phyloP scores from a whole-genome alignment of 2,329 filamentous ascomycete species.

The Aspergillus sp. region DNA sequence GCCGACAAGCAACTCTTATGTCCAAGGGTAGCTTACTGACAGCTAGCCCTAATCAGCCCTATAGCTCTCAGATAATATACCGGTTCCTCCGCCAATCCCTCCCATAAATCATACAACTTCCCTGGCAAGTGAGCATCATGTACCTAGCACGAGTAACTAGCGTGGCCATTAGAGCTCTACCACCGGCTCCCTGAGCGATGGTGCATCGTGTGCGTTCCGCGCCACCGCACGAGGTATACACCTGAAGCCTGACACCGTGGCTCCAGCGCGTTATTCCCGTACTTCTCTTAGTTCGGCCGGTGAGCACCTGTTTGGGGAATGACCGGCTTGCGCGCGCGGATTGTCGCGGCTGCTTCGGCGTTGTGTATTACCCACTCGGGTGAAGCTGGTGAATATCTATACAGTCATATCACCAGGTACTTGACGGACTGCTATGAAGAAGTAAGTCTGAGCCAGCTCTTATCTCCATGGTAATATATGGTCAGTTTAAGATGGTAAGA shows the following conservation, averaged over 20 bases:
- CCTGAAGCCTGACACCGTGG: no score
- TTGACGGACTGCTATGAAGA: conserved; percentile 2
- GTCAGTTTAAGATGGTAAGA: not conserved
- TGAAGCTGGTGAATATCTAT: not conserved
- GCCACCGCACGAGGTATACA: not conserved
- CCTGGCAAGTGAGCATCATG: no score
- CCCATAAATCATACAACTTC: no score
- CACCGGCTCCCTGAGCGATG: not conserved
- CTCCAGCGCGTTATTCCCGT: not conserved
- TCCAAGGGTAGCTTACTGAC: no score
- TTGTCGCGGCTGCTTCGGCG: not conserved
- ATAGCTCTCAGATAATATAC: no score
- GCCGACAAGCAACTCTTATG: no score
- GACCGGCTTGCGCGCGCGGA: not conserved
- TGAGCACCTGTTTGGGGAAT: not conserved
- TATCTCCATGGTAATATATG: not conserved
- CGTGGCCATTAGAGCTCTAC: no score
- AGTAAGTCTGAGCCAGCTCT: not conserved
- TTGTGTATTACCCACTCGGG: not conserved
- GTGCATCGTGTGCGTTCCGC: not conserved
- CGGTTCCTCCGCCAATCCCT: no score
- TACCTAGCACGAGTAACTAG: no score
- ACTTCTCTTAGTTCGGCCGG: not conserved
- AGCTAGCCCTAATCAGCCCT: no score
- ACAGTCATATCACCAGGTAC: not conserved